phyloP scores from a whole-genome alignment of 306 rosid genomes.

The Fragaria iinumae region DNA sequence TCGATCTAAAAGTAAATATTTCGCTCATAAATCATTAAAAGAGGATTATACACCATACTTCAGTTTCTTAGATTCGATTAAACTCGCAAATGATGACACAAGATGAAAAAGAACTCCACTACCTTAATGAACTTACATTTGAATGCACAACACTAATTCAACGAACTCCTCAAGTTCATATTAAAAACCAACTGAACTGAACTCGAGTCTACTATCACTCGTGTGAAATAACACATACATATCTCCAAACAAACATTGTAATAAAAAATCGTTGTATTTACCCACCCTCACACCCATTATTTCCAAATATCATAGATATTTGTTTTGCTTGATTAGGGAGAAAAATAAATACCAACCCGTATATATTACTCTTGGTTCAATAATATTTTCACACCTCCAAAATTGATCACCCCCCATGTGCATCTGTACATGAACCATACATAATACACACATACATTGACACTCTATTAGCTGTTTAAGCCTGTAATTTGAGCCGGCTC shows the following conservation, averaged over 20 bases:
- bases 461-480: constrained; percentile 20
- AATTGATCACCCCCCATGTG: constrained; percentile 13
- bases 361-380: background rate
- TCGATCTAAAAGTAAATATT: too few relatives aligned
- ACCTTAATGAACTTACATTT: background rate
- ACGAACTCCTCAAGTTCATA: background rate
- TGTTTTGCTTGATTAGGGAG: background rate
- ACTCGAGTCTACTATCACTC: background rate
- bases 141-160: background rate
- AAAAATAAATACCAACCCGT: background rate
- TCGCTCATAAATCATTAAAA: background rate
- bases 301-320: background rate
- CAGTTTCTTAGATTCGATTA: too few relatives aligned
- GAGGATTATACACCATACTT: too few relatives aligned
- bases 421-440: constrained; percentile 3
- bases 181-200: background rate
- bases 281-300: background rate
- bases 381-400: constrained; percentile 2
- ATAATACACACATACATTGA: background rate
- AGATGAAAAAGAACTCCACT: background rate
- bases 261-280: background rate
- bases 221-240: background rate
- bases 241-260: accelerated
- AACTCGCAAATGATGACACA: background rate
- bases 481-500: constrained; percentile 29